phyloP scores from a whole-genome alignment of 345 rosid genomes.

The Turritis glabra region DNA sequence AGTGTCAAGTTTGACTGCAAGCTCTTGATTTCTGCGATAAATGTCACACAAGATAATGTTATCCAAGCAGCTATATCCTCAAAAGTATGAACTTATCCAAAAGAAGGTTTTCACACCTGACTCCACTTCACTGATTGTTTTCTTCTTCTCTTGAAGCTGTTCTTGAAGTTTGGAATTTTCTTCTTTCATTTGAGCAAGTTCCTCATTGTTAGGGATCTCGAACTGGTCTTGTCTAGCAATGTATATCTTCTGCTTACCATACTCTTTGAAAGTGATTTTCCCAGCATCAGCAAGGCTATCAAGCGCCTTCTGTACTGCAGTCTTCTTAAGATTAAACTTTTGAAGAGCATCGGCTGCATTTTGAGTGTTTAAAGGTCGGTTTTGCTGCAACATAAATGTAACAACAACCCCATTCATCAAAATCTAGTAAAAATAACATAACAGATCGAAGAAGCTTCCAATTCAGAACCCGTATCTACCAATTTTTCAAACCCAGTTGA shows the following conservation, averaged over 20 bases:
- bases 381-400: constrained; percentile 56
- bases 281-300: constrained; percentile 78
- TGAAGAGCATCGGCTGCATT: constrained; percentile 86
- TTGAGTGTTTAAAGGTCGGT: constrained; percentile 83
- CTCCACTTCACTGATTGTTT: constrained; percentile 55
- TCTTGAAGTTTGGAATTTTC: constrained; percentile 66
- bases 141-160: constrained; percentile 64
- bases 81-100: not conserved
- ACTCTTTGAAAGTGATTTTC: constrained; percentile 82
- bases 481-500: not conserved
- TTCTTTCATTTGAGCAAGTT: constrained; percentile 81
- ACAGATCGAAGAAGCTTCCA: not conserved
- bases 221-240: constrained; percentile 94
- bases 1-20: constrained; percentile 81
- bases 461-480: not conserved
- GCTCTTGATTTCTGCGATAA: constrained; percentile 58
- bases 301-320: constrained; percentile 79
- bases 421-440: not conserved
- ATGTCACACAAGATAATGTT: not conserved
- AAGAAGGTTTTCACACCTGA: constrained; percentile 55
- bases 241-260: constrained; percentile 94
- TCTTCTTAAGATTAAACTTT: constrained; percentile 90
- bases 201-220: constrained; percentile 75
- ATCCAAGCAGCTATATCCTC: not conserved
- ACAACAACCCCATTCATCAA: constrained; percentile 9